Conservation (phyloP, 2,329 filamentous ascomycete genomes). For the Fusarium armeniacum region DNA sequence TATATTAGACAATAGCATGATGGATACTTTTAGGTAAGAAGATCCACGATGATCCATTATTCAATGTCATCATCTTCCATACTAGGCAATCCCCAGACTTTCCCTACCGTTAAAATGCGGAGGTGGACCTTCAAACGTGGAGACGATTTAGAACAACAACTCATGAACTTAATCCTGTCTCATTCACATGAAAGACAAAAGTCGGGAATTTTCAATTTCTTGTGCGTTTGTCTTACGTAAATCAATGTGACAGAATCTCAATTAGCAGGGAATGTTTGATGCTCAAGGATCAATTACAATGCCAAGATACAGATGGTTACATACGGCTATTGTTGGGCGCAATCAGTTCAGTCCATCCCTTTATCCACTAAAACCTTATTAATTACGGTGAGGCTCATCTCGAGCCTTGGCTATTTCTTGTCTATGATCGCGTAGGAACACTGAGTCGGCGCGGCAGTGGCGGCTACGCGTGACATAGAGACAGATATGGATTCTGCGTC, state of each 20-base stretch:
- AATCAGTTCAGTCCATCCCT: not conserved
- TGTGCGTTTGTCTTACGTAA: not conserved
- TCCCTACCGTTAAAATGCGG: not conserved
- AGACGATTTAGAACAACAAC: not conserved
- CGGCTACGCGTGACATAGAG: not conserved
- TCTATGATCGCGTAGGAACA: not conserved
- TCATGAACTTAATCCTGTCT: not conserved
- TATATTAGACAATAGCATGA: conserved; percentile 12
- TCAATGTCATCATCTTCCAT: not conserved
- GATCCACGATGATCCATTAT: not conserved
- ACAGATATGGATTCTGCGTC: not conserved
- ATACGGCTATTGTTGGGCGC: not conserved
- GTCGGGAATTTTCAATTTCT: not conserved
- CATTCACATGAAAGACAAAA: not conserved
- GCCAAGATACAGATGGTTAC: not conserved
- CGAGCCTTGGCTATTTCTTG: not conserved
- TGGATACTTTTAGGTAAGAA: not conserved
- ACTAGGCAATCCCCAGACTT: not conserved
- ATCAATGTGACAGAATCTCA: not conserved
- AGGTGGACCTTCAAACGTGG: not conserved
- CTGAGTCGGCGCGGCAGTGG: not conserved
- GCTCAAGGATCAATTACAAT: not conserved
- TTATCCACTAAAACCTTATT: not conserved
- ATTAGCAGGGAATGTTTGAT: not conserved
- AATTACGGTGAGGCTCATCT: not conserved